Conservation (phyloP, 257 asterid species). For the Fraxinus excelsior region DNA sequence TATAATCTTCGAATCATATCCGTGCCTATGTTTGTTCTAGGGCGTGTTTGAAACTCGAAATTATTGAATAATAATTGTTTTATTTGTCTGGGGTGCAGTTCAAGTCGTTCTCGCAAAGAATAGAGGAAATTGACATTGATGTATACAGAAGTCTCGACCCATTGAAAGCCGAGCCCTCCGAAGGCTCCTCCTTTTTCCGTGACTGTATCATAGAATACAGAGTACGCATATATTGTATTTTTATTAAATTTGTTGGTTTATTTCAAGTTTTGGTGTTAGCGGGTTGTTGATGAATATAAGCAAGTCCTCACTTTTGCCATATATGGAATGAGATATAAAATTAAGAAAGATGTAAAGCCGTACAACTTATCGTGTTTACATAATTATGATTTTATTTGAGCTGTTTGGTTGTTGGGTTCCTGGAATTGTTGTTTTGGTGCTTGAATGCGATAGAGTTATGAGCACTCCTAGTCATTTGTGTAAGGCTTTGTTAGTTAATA, state of each 20-base stretch:
- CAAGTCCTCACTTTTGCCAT: not conserved
- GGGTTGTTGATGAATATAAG: not conserved
- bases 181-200: constrained; percentile 77
- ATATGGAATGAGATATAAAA: not conserved
- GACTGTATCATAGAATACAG: constrained; percentile 76
- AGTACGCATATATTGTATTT: constrained; percentile 34
- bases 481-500: not conserved
- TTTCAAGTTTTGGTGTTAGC: not conserved
- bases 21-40: not conserved
- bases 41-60: not conserved
- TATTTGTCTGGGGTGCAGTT: constrained; percentile 50
- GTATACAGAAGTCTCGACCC: constrained; percentile 72
- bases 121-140: constrained; percentile 70
- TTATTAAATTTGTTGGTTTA: not conserved
- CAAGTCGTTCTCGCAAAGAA: constrained; percentile 59
- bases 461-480: not conserved
- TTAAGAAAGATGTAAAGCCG: not conserved
- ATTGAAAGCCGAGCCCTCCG: constrained; percentile 62
- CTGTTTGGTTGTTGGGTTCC: constrained; percentile 4
- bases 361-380: no score
- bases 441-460: not conserved
- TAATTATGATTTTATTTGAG: not conserved
- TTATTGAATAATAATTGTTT: constrained; percentile 17
- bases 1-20: not conserved
- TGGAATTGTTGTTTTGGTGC: not conserved